Evolutionary conservation across 805 yeast species (phyloP), one percentile per base, ranked within the genome.

Genomic region (Lachancea waltii): DNA sequence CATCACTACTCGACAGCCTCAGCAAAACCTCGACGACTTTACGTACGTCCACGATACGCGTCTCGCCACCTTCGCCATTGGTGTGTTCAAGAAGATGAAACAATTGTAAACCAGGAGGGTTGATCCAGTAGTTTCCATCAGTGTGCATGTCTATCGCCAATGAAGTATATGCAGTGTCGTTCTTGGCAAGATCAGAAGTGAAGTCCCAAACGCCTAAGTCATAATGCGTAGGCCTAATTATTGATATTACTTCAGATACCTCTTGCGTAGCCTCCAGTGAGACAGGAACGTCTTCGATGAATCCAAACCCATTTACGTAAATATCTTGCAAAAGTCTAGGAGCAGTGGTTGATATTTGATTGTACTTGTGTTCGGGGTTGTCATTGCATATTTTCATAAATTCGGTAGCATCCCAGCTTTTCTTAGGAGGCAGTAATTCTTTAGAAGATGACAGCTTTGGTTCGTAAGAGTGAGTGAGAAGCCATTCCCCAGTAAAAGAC

Each of bases 151-250:
- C 73, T 35, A 80, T 74, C 44, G 75, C 81, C 39, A 79, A 65
- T 49, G 78, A 77, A 11, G 85, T 79, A 54, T 80, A 80, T 3
- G 87, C 87, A 3, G 84, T 78, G 51, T 80, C 87, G 41, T 75
- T 73, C 61, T 73, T 77, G 32, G 78, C 68, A 50, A 80, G 62
- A 50, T 80, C 83, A 4, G 83, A 69, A 8, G 86, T 80, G 57
- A 81, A 80, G 53, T 79, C 85, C 85, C 86, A 81, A 60, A 81
- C 79, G 1, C 83, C 85, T 13, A 35, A 18, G n/a, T 85, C 86
- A 47, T 81, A 80, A 53, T 80, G 87, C 2, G 87, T 80, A 18
- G 78, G 78, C 29, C 82, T 64, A 34, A 79, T 72, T 53, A 74
- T 77, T 39, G 77, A 68, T 44, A 80, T 69, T 47, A 73, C 60